A percentile compares a stretch with the other conserved stretches of the same genome.
phyloP scores from a whole-genome alignment of 2,329 filamentous ascomycete genomes.

The Aspergillus sp. region DNA sequence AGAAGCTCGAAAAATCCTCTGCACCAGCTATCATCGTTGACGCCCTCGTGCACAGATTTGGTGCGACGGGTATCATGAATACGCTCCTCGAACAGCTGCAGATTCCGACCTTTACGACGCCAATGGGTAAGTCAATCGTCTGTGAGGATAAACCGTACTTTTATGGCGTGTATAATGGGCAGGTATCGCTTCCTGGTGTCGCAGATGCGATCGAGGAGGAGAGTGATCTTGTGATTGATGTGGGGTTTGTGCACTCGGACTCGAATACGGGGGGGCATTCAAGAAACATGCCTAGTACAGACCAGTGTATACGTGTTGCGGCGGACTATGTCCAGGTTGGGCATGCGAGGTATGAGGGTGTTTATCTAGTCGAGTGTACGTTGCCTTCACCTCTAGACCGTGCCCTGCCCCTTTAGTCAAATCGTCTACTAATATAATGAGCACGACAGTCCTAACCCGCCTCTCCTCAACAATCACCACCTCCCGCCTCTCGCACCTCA shows the following conservation, averaged over 20 bases:
- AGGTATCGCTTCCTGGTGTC: conserved; percentile 61
- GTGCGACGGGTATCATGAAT: conserved; percentile 71
- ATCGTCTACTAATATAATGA: background rate
- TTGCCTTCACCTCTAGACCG: background rate
- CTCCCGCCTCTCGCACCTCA: background rate
- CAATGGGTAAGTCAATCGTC: conserved; percentile 82
- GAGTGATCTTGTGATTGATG: conserved; percentile 38
- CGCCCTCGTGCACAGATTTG: conserved; percentile 74
- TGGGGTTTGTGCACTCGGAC: conserved; percentile 41
- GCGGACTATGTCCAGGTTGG: conserved; percentile 50
- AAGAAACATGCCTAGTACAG: conserved; percentile 71
- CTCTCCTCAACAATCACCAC: background rate
- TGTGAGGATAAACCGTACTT: conserved; percentile 73
- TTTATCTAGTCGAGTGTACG: conserved; percentile 3
- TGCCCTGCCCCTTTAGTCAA: background rate
- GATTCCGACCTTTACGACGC: conserved; percentile 79
- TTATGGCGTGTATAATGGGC: conserved; percentile 78
- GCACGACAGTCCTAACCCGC: background rate
- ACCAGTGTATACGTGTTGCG: conserved; percentile 79
- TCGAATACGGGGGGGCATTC: conserved; percentile 64
- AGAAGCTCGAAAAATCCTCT: conserved; percentile 66
- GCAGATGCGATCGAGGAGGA: conserved; percentile 30
- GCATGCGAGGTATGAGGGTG: background rate
- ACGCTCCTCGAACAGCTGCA: conserved; percentile 70
- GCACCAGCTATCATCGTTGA: conserved; percentile 78